Percentiles rank a stretch among this genome's conserved stretches.
These are phyloP conservation scores for Fistulinella cinereoalba DNA, from an alignment of 1,284 basidiomycete species.

Conservation along the genomic window DNA sequence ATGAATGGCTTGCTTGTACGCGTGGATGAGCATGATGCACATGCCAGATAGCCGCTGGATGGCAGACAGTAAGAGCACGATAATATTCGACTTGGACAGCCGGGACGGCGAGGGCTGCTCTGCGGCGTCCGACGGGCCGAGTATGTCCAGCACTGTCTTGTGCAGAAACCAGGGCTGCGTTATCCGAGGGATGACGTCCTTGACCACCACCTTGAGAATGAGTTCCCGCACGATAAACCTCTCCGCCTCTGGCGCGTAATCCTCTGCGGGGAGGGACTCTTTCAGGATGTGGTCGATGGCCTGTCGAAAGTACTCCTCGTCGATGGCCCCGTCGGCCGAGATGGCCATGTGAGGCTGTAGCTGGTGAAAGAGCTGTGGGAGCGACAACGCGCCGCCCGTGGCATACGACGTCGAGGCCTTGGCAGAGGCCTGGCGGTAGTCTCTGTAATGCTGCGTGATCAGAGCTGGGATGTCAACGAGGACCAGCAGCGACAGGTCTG, in stretches of 20 bases:
- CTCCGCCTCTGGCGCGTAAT: constrained; percentile 77
- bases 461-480: constrained; percentile 60
- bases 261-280: constrained; percentile 61
- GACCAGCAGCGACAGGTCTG: constrained; percentile 58
- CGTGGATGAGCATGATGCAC: constrained; percentile 62
- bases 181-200: constrained; percentile 62
- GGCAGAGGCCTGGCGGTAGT: constrained; percentile 63
- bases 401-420: constrained; percentile 70
- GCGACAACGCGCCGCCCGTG: constrained; percentile 54
- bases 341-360: constrained; percentile 79
- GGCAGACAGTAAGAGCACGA: constrained; percentile 67
- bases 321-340: constrained; percentile 55
- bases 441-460: constrained; percentile 67
- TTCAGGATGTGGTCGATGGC: constrained; percentile 69
- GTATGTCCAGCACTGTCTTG: constrained; percentile 55
- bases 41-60: constrained; percentile 68
- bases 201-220: constrained; percentile 66
- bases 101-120: constrained; percentile 29
- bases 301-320: constrained; percentile 76
- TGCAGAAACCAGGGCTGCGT: constrained; percentile 84
- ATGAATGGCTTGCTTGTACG: constrained; percentile 61
- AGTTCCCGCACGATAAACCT: constrained; percentile 75
- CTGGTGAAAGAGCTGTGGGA: constrained; percentile 69
- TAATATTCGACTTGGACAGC: constrained; percentile 55
- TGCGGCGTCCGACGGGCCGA: constrained; percentile 43